Evolutionary conservation across 176 grass and related monocot species (phyloP).

Genomic region (Rhynchospora tenuis): DNA sequence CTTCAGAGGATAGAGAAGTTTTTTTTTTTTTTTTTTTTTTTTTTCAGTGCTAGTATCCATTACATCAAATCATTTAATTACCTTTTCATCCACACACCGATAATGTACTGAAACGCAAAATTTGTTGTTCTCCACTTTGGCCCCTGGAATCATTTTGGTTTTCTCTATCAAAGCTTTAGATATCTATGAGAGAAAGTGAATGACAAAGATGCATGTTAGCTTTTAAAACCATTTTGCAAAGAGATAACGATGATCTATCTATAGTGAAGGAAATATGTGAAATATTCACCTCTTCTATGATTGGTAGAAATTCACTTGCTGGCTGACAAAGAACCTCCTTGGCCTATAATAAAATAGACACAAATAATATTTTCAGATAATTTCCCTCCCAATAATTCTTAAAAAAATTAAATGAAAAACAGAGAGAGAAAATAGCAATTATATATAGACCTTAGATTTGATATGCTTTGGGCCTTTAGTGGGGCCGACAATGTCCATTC

Average conservation of each 20-base stretch:
- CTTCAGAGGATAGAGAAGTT: not conserved
- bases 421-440: not conserved
- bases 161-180: conserved; percentile 30
- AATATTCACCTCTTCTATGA: conserved; percentile 57
- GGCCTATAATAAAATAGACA: conserved; percentile 12
- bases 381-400: not conserved
- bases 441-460: conserved; percentile 43
- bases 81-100: conserved; percentile 81
- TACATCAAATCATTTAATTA: conserved; percentile 16
- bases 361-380: not conserved
- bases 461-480: conserved; percentile 35
- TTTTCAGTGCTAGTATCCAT: not conserved
- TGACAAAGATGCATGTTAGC: not conserved
- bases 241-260: not conserved
- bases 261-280: not conserved
- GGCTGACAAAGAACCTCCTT: conserved; percentile 70
- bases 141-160: conserved; percentile 41
- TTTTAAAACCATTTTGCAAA: not conserved
- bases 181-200: conserved; percentile 17
- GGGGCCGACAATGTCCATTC: conserved; percentile 90
- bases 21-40: not conserved
- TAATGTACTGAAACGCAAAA: conserved; percentile 82
- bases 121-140: conserved; percentile 82
- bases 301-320: conserved; percentile 76
- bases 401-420: not conserved